Conservation (phyloP, 768 basidiomycete species). For the Pleurotus eryngii region DNA sequence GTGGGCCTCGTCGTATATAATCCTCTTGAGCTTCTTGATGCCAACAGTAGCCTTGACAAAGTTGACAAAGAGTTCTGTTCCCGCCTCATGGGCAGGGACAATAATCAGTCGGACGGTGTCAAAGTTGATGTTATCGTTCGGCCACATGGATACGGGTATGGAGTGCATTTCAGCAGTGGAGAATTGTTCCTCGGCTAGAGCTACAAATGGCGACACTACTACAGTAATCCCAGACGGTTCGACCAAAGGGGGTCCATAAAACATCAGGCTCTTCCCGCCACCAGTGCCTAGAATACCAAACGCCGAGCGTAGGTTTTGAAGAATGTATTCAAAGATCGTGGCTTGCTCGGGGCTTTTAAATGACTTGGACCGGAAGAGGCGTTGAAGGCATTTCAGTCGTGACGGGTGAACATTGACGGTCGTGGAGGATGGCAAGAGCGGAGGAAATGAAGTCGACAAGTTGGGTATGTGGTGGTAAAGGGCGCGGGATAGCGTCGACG, state of each 20-base stretch:
- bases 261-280: conserved; percentile 7
- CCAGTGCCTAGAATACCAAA: conserved; percentile 7
- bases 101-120: neutral
- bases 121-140: neutral
- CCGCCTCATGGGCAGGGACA: conserved; percentile 3
- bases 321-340: neutral
- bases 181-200: neutral
- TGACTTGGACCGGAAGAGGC: neutral
- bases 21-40: neutral
- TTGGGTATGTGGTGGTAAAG: too few relatives aligned
- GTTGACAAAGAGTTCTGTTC: neutral
- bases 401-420: neutral
- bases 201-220: neutral
- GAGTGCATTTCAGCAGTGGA: too few relatives aligned
- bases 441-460: too few relatives aligned
- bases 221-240: neutral
- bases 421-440: too few relatives aligned
- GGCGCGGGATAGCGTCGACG: too few relatives aligned
- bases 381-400: neutral
- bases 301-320: neutral
- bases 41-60: neutral
- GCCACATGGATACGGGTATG: conserved; percentile 3
- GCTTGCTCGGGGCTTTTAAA: neutral
- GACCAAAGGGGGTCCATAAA: conserved; percentile 5
- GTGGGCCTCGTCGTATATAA: conserved; percentile 9